Percentiles rank a stretch among this genome's conserved stretches.
Conservation (phyloP, 164 flowering plant species). For the Berberis vulgaris region DNA sequence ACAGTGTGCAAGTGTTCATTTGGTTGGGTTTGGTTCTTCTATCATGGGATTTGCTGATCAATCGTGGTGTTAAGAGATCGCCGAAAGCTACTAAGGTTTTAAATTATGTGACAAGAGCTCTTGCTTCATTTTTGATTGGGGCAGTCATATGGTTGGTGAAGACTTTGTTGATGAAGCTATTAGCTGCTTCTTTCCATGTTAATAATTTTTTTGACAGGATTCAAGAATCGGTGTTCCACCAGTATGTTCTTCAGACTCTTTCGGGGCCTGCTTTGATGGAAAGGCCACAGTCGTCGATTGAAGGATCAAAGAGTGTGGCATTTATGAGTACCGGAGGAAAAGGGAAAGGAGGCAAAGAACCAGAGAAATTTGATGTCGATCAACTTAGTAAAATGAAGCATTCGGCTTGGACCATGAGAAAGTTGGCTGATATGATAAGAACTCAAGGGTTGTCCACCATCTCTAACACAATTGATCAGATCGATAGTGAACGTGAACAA, state of each 20-base stretch:
- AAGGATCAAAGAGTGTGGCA: constrained; percentile 23
- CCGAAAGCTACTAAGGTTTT: constrained; percentile 21
- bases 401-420: constrained; percentile 83
- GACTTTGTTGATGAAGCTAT: constrained; percentile 49
- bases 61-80: constrained; percentile 39
- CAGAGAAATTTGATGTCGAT: constrained; percentile 53
- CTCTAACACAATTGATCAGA: constrained; percentile 32
- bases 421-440: constrained; percentile 38
- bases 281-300: constrained; percentile 22
- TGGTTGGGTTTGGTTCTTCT: constrained; percentile 64
- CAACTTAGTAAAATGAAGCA: constrained; percentile 56
- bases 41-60: constrained; percentile 60
- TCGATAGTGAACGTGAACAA: constrained; percentile 39
- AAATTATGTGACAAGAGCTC: constrained; percentile 39
- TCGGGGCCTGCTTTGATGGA: constrained; percentile 68
- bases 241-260: constrained; percentile 60
- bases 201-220: constrained; percentile 74
- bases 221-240: constrained; percentile 72
- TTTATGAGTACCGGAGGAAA: constrained; percentile 24
- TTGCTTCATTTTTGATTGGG: constrained; percentile 48
- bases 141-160: constrained; percentile 62
- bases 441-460: constrained; percentile 51
- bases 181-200: constrained; percentile 67
- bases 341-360: constrained; percentile 28
- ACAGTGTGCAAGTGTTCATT: constrained; percentile 46